Base-by-base conservation (phyloP, 1,139 yeast species). In the Saccharomycopsis hybrid region DNA sequence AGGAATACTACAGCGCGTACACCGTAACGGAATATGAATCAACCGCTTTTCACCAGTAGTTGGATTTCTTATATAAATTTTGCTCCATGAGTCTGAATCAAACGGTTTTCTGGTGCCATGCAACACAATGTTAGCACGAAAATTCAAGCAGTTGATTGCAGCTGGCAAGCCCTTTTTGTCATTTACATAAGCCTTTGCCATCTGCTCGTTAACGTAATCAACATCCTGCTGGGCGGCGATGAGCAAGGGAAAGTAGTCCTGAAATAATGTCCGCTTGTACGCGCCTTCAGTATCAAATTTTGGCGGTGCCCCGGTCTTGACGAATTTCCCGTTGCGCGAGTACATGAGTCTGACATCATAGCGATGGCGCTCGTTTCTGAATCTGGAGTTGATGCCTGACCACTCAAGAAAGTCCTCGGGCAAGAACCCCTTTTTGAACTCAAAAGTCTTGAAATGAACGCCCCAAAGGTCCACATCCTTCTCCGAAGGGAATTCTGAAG, bases 161-260 rank as follows among this genome's bases (percentile, higher is more conserved):
- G 39, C 18, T 8, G 7, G 13, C 24, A 9, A 9, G 7, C 18
- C 18, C 5, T 36, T 24, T 31, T 31, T 31, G n/a, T 32, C 35
- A 32, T 32, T 32, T 8, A 32, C 11, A 7, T 9, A 18, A 5
- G 8, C 43, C 7, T 9, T 25, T 28, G 29, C 25, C 25, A 40
- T 9, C 62, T 58, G 55, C 2, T 50, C 49, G 43, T 62, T 61
- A 18, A 72, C 58, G 24, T 61, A 64, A 4, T 60, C 65, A 29
- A 68, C 57, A 5, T 71, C 66, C 29, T 62, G 64, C 18, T 65
- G 58, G 0, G 72, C 61, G 49, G 69, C 58, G 41, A 73, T 54
- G 45, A 71, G 61, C 25, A 71, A 62, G 1, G 78, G 78, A 54
- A 56, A 73, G 49, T 70, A 67, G 56, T 73, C 78, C 50, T 72